A percentile compares a stretch with the other conserved stretches of the same genome.
Conservation (phyloP, 2,329 filamentous ascomycete genomes). For the Phaeosphaeriaceae sp. region DNA sequence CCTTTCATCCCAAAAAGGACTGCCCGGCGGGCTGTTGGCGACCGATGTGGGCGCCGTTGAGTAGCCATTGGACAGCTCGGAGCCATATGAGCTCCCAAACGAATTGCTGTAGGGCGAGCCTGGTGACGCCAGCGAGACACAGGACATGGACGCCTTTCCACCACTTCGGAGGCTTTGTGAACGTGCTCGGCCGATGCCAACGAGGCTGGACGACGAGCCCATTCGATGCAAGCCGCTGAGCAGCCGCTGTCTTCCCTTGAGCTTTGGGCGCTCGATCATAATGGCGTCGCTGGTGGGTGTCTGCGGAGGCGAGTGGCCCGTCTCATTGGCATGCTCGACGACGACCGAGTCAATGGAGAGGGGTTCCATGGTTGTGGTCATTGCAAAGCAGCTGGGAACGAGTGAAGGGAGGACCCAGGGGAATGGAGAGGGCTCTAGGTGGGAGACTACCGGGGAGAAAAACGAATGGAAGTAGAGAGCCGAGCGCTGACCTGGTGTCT, state of each 20-base stretch:
- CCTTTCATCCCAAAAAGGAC: constrained; percentile 60
- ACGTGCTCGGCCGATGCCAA: constrained; percentile 67
- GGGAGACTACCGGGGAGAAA: neutral
- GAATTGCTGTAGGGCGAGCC: constrained; percentile 60
- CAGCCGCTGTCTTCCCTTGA: constrained; percentile 73
- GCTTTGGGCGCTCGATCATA: constrained; percentile 57
- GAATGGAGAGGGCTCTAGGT: neutral
- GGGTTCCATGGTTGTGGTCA: constrained; percentile 40
- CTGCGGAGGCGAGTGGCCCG: constrained; percentile 16
- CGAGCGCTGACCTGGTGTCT: constrained; percentile 25
- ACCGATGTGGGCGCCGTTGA: constrained; percentile 64
- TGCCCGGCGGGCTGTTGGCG: constrained; percentile 55
- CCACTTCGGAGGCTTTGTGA: constrained; percentile 71
- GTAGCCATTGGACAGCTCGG: constrained; percentile 63
- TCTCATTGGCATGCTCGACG: constrained; percentile 37
- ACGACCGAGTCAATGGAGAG: constrained; percentile 48
- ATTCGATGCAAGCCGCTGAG: constrained; percentile 80
- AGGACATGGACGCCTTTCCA: constrained; percentile 69
- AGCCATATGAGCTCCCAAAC: constrained; percentile 61
- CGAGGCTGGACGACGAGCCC: constrained; percentile 78
- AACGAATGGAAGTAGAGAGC: constrained; percentile 12
- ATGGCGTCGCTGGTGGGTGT: constrained; percentile 35
- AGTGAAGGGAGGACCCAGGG: constrained; percentile 15
- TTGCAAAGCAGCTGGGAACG: constrained; percentile 5
- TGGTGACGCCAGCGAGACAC: constrained; percentile 65